Evolutionary conservation across 2,329 filamentous ascomycete genomes (phyloP).

Genomic region (Myriosclerotinia scirpicola): DNA sequence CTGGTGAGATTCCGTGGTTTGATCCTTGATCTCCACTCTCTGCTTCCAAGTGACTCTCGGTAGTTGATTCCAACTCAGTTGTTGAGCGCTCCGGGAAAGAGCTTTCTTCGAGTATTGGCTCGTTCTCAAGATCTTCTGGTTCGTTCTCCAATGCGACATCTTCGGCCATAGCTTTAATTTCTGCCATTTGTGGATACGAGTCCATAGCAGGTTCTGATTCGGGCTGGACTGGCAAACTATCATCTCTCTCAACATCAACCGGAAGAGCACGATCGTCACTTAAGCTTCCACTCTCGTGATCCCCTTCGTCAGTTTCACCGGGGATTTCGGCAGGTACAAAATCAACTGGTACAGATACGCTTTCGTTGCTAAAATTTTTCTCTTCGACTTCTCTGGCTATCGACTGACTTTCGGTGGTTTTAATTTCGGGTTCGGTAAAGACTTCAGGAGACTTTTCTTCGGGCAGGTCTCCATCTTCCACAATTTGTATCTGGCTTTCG

Average conservation of each 20-base stretch:
- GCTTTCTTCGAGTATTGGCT: neutral
- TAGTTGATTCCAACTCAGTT: accelerated
- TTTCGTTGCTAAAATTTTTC: neutral
- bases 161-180: neutral
- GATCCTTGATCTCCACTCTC: neutral
- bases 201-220: neutral
- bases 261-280: neutral
- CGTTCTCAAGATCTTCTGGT: accelerated
- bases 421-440: neutral
- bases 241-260: neutral
- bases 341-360: neutral
- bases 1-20: accelerated
- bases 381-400: neutral
- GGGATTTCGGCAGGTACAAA: accelerated
- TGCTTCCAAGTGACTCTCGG: accelerated
- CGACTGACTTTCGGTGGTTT: accelerated
- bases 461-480: neutral
- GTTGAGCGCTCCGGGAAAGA: no score
- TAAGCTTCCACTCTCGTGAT: accelerated
- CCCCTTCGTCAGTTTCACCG: no score
- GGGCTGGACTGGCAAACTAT: no score
- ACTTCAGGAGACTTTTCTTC: neutral
- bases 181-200: accelerated
- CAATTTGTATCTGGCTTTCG: neutral
- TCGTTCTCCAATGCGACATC: neutral